Evolutionary conservation across 1,284 basidiomycete species (phyloP).

Genomic region (Cryptococcus maquisensis): DNA sequence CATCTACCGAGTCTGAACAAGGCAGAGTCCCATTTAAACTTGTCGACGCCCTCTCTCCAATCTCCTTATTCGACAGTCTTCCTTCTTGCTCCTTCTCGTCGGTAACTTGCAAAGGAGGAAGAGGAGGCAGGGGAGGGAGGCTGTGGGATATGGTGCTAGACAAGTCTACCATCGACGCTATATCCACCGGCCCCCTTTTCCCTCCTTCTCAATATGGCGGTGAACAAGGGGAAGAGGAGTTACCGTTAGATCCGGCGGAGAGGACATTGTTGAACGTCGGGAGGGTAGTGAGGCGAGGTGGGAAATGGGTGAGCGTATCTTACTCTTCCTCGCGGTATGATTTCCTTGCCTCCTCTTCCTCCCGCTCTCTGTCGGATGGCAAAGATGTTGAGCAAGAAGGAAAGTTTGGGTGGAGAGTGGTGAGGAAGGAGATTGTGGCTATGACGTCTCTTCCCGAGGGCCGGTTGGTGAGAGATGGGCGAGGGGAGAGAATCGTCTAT

Average conservation of each 20-base stretch:
- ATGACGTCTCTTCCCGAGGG: constrained; percentile 16
- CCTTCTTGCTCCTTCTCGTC: too few species aligned
- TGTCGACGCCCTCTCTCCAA: constrained; percentile 3
- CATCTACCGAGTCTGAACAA: not conserved
- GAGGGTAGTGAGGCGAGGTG: constrained; percentile 13
- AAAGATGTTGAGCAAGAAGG: not conserved
- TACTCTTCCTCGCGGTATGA: constrained; percentile 37
- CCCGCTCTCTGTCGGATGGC: not conserved
- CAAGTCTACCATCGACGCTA: constrained; percentile 45
- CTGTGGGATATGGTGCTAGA: constrained; percentile 39
- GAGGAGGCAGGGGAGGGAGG: not conserved
- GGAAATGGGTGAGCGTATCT: constrained; percentile 34
- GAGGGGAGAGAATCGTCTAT: constrained; percentile 13
- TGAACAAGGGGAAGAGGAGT: not conserved
- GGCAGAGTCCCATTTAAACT: constrained; percentile 3
- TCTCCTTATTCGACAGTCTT: not conserved
- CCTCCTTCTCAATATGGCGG: not conserved
- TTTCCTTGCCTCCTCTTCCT: constrained; percentile 4
- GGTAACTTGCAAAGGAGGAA: too few species aligned
- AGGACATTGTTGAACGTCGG: constrained; percentile 27
- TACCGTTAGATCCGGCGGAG: constrained; percentile 20
- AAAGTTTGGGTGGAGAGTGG: constrained; percentile 9
- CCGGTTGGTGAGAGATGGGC: constrained; percentile 1
- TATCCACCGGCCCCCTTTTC: constrained; percentile 32
- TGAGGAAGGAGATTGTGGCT: constrained; percentile 10